Evolutionary conservation across 495 filamentous ascomycete species (phyloP).

Genomic region (Xylaria nigripes): DNA sequence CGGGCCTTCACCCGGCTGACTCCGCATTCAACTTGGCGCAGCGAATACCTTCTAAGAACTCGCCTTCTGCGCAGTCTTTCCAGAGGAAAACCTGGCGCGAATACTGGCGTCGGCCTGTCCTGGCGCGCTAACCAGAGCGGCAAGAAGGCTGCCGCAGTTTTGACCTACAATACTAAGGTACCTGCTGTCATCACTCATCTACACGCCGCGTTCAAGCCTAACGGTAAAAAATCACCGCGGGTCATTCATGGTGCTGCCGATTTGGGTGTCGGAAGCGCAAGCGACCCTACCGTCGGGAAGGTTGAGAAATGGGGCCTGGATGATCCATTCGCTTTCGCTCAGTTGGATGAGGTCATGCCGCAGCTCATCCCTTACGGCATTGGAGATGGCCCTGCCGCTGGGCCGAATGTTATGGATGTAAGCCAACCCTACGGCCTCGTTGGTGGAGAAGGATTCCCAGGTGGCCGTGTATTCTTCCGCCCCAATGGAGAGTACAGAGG

Average conservation of each 20-base stretch:
- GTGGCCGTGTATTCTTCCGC: constrained; percentile 69
- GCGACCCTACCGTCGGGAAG: constrained; percentile 67
- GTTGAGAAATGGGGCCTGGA: constrained; percentile 78
- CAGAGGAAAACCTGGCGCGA: constrained; percentile 56
- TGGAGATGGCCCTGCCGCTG: constrained; percentile 63
- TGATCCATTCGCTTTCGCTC: constrained; percentile 62
- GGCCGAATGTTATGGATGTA: constrained; percentile 81
- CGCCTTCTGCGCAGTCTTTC: constrained; percentile 68
- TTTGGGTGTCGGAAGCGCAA: constrained; percentile 60
- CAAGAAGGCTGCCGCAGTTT: constrained; percentile 44
- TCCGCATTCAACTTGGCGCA: constrained; percentile 76
- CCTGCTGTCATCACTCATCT: constrained; percentile 66
- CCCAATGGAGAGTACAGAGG: constrained; percentile 68
- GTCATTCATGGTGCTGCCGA: constrained; percentile 78
- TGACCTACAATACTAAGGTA: constrained; percentile 77
- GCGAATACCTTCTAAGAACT: constrained; percentile 86
- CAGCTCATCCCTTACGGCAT: constrained; percentile 69
- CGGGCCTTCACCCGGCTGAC: constrained; percentile 74
- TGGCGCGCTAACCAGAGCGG: constrained; percentile 43
- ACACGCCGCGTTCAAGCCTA: constrained; percentile 57
- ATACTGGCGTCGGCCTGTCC: constrained; percentile 30
- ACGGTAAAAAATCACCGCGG: constrained; percentile 60
- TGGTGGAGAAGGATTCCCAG: constrained; percentile 75
- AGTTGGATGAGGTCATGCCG: constrained; percentile 67
- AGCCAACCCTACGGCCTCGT: constrained; percentile 78